phyloP scores from a whole-genome alignment of 2,329 filamentous ascomycete species.

The Aplosporella prunicola region DNA sequence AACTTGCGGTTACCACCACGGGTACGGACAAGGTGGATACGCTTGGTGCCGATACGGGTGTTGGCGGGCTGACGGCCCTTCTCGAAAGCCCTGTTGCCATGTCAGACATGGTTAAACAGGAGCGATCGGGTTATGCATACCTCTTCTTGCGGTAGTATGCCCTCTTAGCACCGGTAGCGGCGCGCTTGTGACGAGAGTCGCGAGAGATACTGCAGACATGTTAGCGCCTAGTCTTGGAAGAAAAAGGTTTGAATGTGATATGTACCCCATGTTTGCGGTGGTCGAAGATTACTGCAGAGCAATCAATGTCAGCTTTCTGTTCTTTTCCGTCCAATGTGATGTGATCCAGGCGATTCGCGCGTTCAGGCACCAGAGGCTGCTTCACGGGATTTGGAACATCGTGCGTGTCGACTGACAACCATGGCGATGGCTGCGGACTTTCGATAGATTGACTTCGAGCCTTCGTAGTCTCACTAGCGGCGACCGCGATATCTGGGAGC shows the following conservation, averaged over 20 bases:
- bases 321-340: background rate
- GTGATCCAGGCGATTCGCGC: too few relatives aligned
- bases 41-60: slow-evolving; percentile 97
- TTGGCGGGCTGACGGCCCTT: slow-evolving; percentile 98
- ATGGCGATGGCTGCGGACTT: too few relatives aligned
- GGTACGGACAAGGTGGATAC: slow-evolving; percentile 92
- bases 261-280: slow-evolving; percentile 45
- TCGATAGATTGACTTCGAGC: too few relatives aligned
- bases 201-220: slow-evolving; percentile 73
- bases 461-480: too few relatives aligned
- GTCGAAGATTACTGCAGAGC: slow-evolving; percentile 29
- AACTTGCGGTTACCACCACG: slow-evolving; percentile 99
- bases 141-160: slow-evolving; percentile 51
- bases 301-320: background rate
- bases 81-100: slow-evolving; percentile 87
- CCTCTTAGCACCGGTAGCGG: slow-evolving; percentile 90
- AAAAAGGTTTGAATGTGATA: slow-evolving; percentile 14
- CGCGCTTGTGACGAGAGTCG: slow-evolving; percentile 99
- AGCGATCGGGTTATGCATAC: slow-evolving; percentile 48
- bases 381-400: too few relatives aligned
- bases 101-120: slow-evolving; percentile 52
- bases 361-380: too few relatives aligned
- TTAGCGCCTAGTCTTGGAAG: slow-evolving; percentile 24
- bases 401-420: too few relatives aligned
- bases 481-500: too few relatives aligned